Base-by-base conservation (phyloP, 2,329 filamentous ascomycete genomes). In the Tolypocladium nubicola region DNA sequence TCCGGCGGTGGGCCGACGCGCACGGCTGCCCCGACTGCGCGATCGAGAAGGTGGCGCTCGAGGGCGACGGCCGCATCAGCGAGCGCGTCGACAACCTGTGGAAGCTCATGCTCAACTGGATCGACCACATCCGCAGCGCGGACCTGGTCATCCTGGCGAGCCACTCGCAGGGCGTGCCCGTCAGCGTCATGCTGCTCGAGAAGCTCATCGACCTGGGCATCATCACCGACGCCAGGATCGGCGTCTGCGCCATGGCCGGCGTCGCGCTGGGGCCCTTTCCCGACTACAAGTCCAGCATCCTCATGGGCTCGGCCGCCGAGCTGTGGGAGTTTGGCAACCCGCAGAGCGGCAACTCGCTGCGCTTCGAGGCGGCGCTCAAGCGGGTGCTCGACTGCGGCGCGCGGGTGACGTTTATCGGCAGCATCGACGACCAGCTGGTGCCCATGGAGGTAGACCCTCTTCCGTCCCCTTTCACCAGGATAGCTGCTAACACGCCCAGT, bases 361-460 rank as follows among this genome's bases (percentile, higher is more conserved):
- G 89, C 63, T 95, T 97, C 63, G 85, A 90, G 64, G 78, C 84
- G 35, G 85, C 91, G 0, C 75, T 97, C 3, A 85, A 88, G 65
- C 82, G 82, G 11, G 87, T 88, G 1, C 76, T 99, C 8, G 81
- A 86, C 19, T 87, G 90, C 65, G 91, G 92, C 14, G 89, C 89
- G 16, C 84, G 90, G 45, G 83, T 97, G 53, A 88, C 91, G 0
- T 97, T 92, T 69, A 81, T 96, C 59, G 93, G 93, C 56, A 97
- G 92, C 71, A 95, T 99, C 55, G 94, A 99, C 69, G 94, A 99
- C 71, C 94, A 99, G 71, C 79, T 99, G 2, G 92, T 99, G 16
- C 93, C 92, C 4, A 78, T 99, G 68, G 93, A 97, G 78, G 87
- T 89, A 71, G 75, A 49, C 49, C 58, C 39, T 38, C 35, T 8